Conservation (phyloP, 2,329 filamentous ascomycete species). For the Penicillium sp. region DNA sequence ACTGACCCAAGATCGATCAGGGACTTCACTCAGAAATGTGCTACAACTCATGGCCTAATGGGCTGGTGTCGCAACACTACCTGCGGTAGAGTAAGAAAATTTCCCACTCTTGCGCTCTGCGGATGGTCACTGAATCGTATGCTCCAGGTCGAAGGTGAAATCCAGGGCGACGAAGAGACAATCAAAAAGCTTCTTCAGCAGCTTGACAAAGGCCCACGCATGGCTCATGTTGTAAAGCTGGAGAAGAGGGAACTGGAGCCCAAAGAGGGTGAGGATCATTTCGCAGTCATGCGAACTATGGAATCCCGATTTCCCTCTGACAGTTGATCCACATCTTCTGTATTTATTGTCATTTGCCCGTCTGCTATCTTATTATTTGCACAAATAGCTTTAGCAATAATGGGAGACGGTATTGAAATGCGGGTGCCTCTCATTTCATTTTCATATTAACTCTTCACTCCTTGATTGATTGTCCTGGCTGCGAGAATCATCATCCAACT, state of each 20-base stretch:
- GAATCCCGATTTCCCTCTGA: constrained; percentile 31
- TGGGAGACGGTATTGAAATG: too few species aligned
- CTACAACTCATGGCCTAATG: constrained; percentile 47
- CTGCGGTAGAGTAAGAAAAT: constrained; percentile 48
- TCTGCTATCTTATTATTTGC: too few species aligned
- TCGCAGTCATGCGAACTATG: constrained; percentile 54
- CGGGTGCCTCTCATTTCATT: too few species aligned
- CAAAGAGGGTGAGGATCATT: constrained; percentile 70
- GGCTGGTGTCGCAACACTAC: constrained; percentile 55
- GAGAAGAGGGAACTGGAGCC: constrained; percentile 69
- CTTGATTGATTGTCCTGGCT: too few species aligned
- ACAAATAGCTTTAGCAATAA: too few species aligned
- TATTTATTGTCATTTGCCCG: too few species aligned
- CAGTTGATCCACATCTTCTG: not conserved
- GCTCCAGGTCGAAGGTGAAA: constrained; percentile 81
- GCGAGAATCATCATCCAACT: too few species aligned
- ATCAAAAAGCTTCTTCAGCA: constrained; percentile 74
- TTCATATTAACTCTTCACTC: too few species aligned
- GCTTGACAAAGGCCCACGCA: constrained; percentile 72
- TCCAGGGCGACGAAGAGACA: constrained; percentile 71
- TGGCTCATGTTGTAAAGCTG: constrained; percentile 74
- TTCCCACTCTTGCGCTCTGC: not conserved
- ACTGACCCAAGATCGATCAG: constrained; percentile 18
- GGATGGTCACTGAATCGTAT: not conserved
- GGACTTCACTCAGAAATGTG: constrained; percentile 51